Percentiles rank a stretch among this genome's conserved stretches.
Conservation (phyloP, 305 asterid species). For the Fraxinus velutina region DNA sequence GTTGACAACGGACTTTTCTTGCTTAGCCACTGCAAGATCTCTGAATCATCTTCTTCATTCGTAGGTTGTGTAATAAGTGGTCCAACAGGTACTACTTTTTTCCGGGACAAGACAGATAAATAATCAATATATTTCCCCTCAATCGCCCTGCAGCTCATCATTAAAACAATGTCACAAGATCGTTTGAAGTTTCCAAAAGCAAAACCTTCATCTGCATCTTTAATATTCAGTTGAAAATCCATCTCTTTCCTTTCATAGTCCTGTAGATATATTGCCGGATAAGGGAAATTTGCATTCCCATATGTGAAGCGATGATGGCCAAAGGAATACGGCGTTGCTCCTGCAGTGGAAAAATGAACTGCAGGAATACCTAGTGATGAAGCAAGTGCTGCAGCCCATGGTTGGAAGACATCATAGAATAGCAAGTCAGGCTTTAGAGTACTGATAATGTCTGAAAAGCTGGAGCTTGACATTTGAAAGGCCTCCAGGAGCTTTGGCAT, state of each 20-base stretch:
- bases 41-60: not conserved
- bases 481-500: slow-evolving; percentile 14
- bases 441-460: slow-evolving; percentile 18
- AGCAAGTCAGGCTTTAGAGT: slow-evolving; percentile 24
- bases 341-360: slow-evolving; percentile 12
- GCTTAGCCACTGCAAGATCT: slow-evolving; percentile 23
- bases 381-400: slow-evolving; percentile 29
- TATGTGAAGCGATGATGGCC: not conserved
- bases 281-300: slow-evolving; percentile 16
- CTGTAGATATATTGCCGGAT: slow-evolving; percentile 9
- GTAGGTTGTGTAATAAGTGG: slow-evolving; percentile 9
- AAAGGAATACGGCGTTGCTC: not conserved
- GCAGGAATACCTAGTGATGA: slow-evolving; percentile 22
- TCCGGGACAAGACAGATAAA: slow-evolving; percentile 12
- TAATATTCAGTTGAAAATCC: not conserved
- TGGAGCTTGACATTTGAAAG: slow-evolving; percentile 18
- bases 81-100: slow-evolving; percentile 7
- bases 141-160: slow-evolving; percentile 11
- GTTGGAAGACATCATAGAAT: slow-evolving; percentile 25
- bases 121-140: slow-evolving; percentile 24
- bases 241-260: not conserved
- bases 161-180: not conserved
- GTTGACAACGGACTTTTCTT: slow-evolving; percentile 18
- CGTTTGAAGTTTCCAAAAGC: slow-evolving; percentile 16
- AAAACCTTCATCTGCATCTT: slow-evolving; percentile 17